Base-by-base conservation (phyloP, 2,329 filamentous ascomycete genomes). In the Nigrospora oryzae region DNA sequence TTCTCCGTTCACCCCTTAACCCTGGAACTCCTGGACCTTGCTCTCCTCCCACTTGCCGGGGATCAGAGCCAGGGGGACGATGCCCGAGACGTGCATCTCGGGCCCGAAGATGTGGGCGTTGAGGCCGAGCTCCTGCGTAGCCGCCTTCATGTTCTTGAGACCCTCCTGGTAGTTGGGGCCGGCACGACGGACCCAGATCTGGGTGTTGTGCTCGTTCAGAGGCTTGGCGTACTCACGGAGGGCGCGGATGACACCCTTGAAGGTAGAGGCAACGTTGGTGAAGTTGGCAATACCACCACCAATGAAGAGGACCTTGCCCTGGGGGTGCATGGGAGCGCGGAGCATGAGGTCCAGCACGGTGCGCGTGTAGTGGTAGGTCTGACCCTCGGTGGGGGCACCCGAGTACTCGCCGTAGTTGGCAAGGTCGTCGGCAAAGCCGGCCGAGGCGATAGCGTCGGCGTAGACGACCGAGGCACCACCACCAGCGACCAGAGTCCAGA, bases 371-470 rank as follows among this genome's bases (percentile, higher is more conserved):
- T 97, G 90, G 83, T 88, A 98, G 50, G 93, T 97, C 74, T 98
- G 93, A 38, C 89, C 95, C 83, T 98, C 93, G 49, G 89, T 97
- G 56, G 93, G 93, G 53, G 93, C 93, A 74, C 93, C 93, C 53
- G 93, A 97, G 84, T 98, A 98, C 74, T 98, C 93, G 68, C 93
- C 93, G 66, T 98, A 98, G 83, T 98, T 98, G 74, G 93, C 93
- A 44, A 98, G 83, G 71, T 98, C 90, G 59, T 89, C 83, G 52
- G 94, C 89, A 67, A 95, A 97, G 54, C 93, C 93, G 62, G 89
- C 83, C 50, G 89, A 95, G 57, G 93, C 93, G 69, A 98, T 98
- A 69, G 93, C 93, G 66, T 98, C 93, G 53, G 93, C 93, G 69
- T 98, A 98, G 56, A 98, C 93, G 61, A 98, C 93, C 41, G 93